Evolutionary conservation across 768 basidiomycete species (phyloP).

Genomic region (Hirschioporus abietinus): DNA sequence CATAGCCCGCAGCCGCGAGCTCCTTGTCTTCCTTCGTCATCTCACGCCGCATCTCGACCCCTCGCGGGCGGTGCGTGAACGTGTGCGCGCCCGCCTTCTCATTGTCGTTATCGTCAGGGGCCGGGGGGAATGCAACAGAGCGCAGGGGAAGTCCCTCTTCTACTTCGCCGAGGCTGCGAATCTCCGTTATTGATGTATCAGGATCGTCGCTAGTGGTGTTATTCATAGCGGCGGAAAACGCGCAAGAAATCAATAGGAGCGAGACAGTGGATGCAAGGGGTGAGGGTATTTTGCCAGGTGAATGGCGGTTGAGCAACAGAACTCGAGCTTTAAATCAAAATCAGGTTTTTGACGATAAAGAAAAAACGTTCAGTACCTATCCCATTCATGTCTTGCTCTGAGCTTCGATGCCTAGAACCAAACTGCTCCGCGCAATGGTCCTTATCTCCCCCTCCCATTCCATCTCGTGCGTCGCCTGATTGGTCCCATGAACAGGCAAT

Average conservation of each 20-base stretch:
- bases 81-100: slow-evolving; percentile 27
- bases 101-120: slow-evolving; percentile 23
- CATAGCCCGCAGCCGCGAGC: slow-evolving; percentile 64
- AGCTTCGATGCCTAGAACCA: background rate
- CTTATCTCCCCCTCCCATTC: background rate
- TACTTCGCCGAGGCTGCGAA: background rate
- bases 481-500: background rate
- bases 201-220: background rate
- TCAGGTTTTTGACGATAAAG: background rate
- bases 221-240: background rate
- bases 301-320: no score
- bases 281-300: background rate
- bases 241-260: background rate
- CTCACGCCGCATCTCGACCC: slow-evolving; percentile 55
- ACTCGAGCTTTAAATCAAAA: background rate
- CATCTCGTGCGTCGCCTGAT: background rate
- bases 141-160: slow-evolving; percentile 20
- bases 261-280: background rate
- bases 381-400: background rate
- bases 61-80: slow-evolving; percentile 37
- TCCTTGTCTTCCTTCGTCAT: slow-evolving; percentile 64
- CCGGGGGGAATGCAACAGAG: slow-evolving; percentile 41
- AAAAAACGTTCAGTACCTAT: background rate
- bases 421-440: background rate
- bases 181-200: background rate